phyloP scores from a whole-genome alignment of 192 early-diverging fungal species.

The Gaertneriomyces semiglobifer region DNA sequence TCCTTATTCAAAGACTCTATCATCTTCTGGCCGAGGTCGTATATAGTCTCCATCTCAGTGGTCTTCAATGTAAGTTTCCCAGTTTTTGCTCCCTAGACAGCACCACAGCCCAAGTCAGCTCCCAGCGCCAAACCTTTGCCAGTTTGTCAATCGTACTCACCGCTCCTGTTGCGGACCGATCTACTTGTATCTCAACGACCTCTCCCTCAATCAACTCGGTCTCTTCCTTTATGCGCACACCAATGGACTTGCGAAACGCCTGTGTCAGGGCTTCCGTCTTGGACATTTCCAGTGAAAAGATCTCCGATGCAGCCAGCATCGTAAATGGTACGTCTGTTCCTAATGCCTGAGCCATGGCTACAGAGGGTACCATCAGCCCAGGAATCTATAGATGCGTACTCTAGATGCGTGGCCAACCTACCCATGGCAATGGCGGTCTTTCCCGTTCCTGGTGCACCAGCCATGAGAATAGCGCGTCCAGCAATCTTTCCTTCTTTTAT shows the following conservation, averaged over 20 bases:
- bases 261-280: conserved; percentile 98
- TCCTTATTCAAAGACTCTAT: conserved; percentile 96
- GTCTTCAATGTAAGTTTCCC: conserved; percentile 98
- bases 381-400: neutral
- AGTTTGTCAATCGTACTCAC: conserved; percentile 33
- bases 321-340: conserved; percentile 96
- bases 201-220: conserved; percentile 98
- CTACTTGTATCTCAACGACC: conserved; percentile 97
- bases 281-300: conserved; percentile 98
- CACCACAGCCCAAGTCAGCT: conserved; percentile 4
- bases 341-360: conserved; percentile 88
- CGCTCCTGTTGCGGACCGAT: conserved; percentile 86
- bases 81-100: conserved; percentile 76
- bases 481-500: conserved; percentile 98
- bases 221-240: conserved; percentile 97
- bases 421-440: conserved; percentile 99
- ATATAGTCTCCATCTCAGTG: conserved; percentile 99
- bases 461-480: conserved; percentile 95
- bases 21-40: conserved; percentile 98
- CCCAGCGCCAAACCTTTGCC: neutral
- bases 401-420: conserved; percentile 27
- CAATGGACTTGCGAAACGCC: conserved; percentile 95
- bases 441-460: conserved; percentile 96
- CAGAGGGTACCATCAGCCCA: neutral
- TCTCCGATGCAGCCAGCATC: conserved; percentile 94